These are phyloP conservation scores for Plasmodium adleri DNA, from an alignment of 169 alveolate genomes.

Conservation along the genomic window DNA sequence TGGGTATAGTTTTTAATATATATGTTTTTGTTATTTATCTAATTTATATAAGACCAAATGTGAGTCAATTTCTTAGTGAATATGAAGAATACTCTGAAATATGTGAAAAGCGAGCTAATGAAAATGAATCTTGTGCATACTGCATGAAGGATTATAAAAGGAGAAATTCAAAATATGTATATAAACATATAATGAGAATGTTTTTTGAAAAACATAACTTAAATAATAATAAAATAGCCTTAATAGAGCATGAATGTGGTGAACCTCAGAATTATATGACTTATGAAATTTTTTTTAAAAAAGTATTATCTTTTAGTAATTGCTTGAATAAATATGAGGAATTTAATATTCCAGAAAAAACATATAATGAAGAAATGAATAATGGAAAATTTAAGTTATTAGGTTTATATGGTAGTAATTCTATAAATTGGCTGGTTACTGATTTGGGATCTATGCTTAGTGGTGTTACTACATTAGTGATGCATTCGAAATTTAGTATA, in stretches of 20 bases:
- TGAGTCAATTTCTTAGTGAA: too few relatives aligned
- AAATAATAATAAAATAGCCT: constrained; percentile 2
- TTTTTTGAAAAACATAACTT: background rate
- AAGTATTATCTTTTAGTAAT: background rate
- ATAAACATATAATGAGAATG: constrained; percentile 4
- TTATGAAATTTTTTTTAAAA: background rate
- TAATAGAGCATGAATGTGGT: constrained; percentile 18
- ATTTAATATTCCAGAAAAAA: constrained; percentile 21
- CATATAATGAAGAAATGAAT: constrained; percentile 30
- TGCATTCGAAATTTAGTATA: constrained; percentile 65
- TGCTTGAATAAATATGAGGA: constrained; percentile 15
- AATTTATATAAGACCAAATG: too few relatives aligned
- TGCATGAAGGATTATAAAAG: too few relatives aligned
- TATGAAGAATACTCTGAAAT: too few relatives aligned
- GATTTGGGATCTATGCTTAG: constrained; percentile 31
- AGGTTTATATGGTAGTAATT: constrained; percentile 55
- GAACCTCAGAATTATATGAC: constrained; percentile 6
- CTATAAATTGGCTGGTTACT: constrained; percentile 38
- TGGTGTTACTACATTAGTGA: constrained; percentile 34
- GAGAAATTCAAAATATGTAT: background rate
- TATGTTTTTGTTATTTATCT: too few relatives aligned
- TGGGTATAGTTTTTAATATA: too few relatives aligned
- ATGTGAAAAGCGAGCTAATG: too few relatives aligned
- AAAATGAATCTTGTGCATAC: too few relatives aligned
- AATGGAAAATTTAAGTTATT: constrained; percentile 16